Conservation (phyloP, 116 monocot genomes). For the Phalaenopsis hybrid region DNA sequence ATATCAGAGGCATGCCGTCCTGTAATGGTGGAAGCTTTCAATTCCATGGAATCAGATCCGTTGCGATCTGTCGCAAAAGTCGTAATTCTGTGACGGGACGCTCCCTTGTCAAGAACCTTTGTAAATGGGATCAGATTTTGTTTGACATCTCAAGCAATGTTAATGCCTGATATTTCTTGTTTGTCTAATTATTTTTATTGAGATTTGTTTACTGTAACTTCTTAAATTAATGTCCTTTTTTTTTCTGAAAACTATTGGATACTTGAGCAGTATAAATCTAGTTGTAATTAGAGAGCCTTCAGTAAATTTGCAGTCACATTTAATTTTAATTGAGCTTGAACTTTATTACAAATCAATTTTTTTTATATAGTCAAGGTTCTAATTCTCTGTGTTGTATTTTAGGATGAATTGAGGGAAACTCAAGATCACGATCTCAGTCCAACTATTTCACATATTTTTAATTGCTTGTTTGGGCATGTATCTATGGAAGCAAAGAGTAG, state of each 20-base stretch:
- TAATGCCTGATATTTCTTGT: background rate
- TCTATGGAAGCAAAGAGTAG: too few relatives aligned
- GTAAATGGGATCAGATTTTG: background rate
- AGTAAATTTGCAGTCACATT: background rate
- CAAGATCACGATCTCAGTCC: constrained; percentile 70
- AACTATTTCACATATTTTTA: too few relatives aligned
- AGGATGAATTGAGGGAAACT: constrained; percentile 59
- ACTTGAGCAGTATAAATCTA: background rate
- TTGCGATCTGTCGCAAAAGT: too few relatives aligned
- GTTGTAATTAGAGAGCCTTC: background rate
- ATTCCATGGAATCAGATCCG: too few relatives aligned
- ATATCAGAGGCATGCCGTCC: too few relatives aligned
- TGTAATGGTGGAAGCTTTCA: too few relatives aligned
- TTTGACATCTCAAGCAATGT: background rate
- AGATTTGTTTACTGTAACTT: background rate
- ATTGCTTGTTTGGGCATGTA: too few relatives aligned
- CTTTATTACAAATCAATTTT: background rate
- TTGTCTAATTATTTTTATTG: background rate
- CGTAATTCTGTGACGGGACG: too few relatives aligned
- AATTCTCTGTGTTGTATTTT: background rate
- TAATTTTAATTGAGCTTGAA: background rate
- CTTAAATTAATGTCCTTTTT: background rate
- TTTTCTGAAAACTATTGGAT: background rate
- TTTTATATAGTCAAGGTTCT: background rate
- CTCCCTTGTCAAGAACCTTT: background rate